These are phyloP conservation scores for Solanum pimpinellifolium DNA, from an alignment of 257 asterid genomes.

Conservation along the genomic window DNA sequence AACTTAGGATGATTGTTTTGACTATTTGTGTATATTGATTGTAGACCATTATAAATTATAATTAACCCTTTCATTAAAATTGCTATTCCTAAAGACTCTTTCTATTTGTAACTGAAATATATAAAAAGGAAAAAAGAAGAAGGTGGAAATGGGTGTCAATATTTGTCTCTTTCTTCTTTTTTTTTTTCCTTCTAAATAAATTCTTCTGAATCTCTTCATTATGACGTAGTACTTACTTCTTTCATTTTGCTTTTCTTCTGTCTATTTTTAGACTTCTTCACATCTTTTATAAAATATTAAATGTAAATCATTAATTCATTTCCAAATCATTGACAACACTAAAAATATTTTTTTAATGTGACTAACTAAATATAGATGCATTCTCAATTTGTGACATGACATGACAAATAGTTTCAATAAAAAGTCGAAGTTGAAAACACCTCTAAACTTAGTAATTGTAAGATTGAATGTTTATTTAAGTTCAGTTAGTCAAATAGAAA, in stretches of 20 bases:
- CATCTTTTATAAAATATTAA: neutral
- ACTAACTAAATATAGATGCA: too few relatives aligned
- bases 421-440: too few relatives aligned
- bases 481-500: too few relatives aligned
- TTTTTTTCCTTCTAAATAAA: neutral
- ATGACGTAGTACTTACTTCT: neutral
- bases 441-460: too few relatives aligned
- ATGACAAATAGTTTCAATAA: too few relatives aligned
- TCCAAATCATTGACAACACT: too few relatives aligned
- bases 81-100: neutral
- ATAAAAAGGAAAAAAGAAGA: neutral
- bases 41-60: neutral
- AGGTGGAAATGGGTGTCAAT: neutral
- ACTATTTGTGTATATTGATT: neutral
- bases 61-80: neutral
- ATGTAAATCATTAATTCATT: too few relatives aligned
- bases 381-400: rapidly evolving
- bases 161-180: neutral
- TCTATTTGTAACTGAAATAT: neutral
- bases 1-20: neutral
- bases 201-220: neutral
- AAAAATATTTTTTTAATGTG: too few relatives aligned
- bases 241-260: neutral
- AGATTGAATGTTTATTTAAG: too few relatives aligned
- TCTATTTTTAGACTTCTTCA: neutral